A percentile compares a stretch with the other conserved stretches of the same genome.
These are phyloP conservation scores for Hypoxylon sp. DNA, from an alignment of 2,329 filamentous ascomycete genomes.

Conservation along the genomic window DNA sequence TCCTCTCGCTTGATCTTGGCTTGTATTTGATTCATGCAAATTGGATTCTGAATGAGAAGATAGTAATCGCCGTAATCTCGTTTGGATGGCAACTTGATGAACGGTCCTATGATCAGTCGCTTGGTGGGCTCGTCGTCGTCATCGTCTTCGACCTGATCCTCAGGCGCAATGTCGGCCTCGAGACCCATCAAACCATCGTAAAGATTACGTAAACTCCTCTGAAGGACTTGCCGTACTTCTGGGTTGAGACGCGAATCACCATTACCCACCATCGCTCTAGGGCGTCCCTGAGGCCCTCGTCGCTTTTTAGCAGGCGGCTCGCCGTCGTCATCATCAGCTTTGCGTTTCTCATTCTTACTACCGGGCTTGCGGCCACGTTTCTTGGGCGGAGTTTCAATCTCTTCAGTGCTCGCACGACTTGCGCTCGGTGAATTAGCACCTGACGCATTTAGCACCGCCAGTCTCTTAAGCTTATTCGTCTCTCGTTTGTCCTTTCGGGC, in stretches of 20 bases:
- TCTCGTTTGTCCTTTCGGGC: constrained; percentile 86
- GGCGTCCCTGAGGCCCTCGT: constrained; percentile 77
- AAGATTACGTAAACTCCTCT: constrained; percentile 81
- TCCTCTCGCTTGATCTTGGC: constrained; percentile 97
- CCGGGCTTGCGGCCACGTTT: constrained; percentile 88
- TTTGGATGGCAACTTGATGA: constrained; percentile 91
- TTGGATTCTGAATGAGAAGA: constrained; percentile 89
- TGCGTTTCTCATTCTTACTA: constrained; percentile 85
- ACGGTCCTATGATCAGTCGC: constrained; percentile 91
- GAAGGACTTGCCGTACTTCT: constrained; percentile 81
- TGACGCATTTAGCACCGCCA: constrained; percentile 54
- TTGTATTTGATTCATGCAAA: constrained; percentile 96
- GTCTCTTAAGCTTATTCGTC: constrained; percentile 78
- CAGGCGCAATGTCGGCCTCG: constrained; percentile 80
- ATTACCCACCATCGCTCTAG: constrained; percentile 68
- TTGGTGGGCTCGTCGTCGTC: constrained; percentile 72
- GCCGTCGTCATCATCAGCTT: constrained; percentile 83
- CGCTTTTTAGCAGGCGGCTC: constrained; percentile 85
- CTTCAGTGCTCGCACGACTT: constrained; percentile 88
- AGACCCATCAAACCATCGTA: constrained; percentile 87
- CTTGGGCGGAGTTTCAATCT: constrained; percentile 80
- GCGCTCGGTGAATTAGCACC: constrained; percentile 80
- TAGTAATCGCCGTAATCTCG: constrained; percentile 96
- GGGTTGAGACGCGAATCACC: constrained; percentile 68
- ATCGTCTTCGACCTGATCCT: constrained; percentile 65